Evolutionary conservation across 139 green algal genomes (phyloP).

Genomic region (Trebouxia sp.): DNA sequence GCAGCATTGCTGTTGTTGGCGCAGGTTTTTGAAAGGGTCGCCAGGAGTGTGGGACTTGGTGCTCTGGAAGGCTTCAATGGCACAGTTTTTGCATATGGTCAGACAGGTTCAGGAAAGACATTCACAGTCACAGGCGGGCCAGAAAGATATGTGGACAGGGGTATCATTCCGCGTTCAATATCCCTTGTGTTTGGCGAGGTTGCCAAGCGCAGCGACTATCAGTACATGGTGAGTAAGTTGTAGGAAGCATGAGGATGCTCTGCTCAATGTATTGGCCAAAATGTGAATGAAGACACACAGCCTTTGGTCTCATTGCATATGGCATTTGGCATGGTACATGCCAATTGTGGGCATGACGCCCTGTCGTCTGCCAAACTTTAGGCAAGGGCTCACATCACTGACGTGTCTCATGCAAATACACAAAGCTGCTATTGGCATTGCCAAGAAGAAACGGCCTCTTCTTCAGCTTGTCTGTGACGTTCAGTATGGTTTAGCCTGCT

Average conservation of each 20-base stretch:
- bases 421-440: too few species aligned
- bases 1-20: not conserved
- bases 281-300: too few species aligned
- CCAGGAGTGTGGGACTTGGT: slow-evolving; percentile 51
- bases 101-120: slow-evolving; percentile 80
- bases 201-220: slow-evolving; percentile 53
- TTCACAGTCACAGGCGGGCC: slow-evolving; percentile 77
- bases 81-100: slow-evolving; percentile 86
- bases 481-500: too few species aligned
- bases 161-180: slow-evolving; percentile 84
- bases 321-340: too few species aligned
- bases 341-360: too few species aligned
- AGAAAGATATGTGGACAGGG: slow-evolving; percentile 69
- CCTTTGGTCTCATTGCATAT: too few species aligned
- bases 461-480: too few species aligned
- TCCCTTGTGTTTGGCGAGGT: slow-evolving; percentile 69
- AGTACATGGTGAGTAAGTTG: slow-evolving; percentile 47
- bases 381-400: too few species aligned
- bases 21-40: slow-evolving; percentile 84
- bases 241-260: not conserved
- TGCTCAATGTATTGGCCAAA: too few species aligned
- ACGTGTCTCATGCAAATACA: too few species aligned
- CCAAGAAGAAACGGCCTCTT: too few species aligned
- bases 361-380: too few species aligned
- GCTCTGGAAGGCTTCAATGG: slow-evolving; percentile 83